phyloP scores from a whole-genome alignment of 768 basidiomycete genomes.

The Tubosaeta sp. region DNA sequence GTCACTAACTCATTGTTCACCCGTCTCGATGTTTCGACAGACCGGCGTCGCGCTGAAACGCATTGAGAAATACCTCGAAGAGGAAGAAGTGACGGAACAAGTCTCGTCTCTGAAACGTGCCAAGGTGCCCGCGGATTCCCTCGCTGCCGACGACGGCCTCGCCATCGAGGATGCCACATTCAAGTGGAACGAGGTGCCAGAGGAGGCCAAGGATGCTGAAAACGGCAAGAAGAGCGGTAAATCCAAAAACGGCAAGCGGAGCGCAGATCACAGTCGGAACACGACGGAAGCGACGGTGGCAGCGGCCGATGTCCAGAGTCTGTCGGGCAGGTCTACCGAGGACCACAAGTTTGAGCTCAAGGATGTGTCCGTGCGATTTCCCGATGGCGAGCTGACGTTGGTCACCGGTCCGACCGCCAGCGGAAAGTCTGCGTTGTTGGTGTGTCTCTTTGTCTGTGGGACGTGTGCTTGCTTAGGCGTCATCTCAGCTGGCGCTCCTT shows the following conservation, averaged over 20 bases:
- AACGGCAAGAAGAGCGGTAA: constrained; percentile 18
- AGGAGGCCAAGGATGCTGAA: constrained; percentile 20
- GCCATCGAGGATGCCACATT: constrained; percentile 51
- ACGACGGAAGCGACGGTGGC: constrained; percentile 8
- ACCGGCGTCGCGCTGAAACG: constrained; percentile 56
- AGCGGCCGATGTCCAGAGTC: constrained; percentile 13
- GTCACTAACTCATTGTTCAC: background rate
- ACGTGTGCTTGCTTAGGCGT: background rate
- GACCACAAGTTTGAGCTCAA: constrained; percentile 39
- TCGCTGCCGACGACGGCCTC: constrained; percentile 33
- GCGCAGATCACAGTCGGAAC: background rate
- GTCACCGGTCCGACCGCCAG: constrained; percentile 46
- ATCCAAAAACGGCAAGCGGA: background rate
- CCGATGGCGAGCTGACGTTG: constrained; percentile 42
- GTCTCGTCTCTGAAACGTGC: constrained; percentile 52
- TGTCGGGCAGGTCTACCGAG: constrained; percentile 14
- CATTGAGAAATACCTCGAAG: constrained; percentile 55
- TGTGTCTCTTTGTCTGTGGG: constrained; percentile 10
- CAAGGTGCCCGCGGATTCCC: constrained; percentile 20
- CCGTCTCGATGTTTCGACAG: constrained; percentile 21
- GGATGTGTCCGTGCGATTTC: constrained; percentile 45
- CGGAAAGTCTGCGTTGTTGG: constrained; percentile 47
- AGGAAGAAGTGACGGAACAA: constrained; percentile 59
- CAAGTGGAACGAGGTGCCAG: constrained; percentile 52
- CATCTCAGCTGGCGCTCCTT: constrained; percentile 30